These are phyloP conservation scores for Limonomyces culmigenus DNA, from an alignment of 1,284 basidiomycete genomes.

Conservation along the genomic window DNA sequence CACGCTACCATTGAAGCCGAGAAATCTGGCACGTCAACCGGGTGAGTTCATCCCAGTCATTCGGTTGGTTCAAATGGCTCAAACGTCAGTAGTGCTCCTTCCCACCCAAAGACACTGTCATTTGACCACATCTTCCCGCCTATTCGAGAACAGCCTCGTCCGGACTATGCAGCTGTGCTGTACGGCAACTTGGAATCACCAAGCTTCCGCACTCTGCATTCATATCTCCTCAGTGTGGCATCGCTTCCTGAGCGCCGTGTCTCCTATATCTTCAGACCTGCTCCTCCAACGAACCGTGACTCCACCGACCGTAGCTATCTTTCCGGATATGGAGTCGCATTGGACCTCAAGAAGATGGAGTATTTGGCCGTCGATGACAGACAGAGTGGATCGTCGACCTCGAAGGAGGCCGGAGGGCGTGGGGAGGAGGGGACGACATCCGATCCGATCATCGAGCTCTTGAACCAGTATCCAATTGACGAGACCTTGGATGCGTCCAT, in stretches of 20 bases:
- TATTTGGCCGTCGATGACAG: conserved; percentile 90
- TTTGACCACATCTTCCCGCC: conserved; percentile 57
- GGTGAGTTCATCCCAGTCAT: no score
- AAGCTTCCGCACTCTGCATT: conserved; percentile 53
- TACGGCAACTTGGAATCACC: conserved; percentile 46
- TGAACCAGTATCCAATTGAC: conserved; percentile 39
- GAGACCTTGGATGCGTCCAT: conserved; percentile 30
- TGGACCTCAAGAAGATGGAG: conserved; percentile 95
- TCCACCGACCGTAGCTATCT: conserved; percentile 27
- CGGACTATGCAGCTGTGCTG: conserved; percentile 48
- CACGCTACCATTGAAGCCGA: conserved; percentile 38
- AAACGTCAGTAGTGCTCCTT: background rate
- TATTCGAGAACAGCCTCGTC: conserved; percentile 20
- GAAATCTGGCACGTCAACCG: no score
- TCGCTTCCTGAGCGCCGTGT: conserved; percentile 26
- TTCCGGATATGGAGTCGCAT: conserved; percentile 79
- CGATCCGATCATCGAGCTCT: conserved; percentile 30
- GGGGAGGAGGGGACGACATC: background rate
- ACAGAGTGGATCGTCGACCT: conserved; percentile 11
- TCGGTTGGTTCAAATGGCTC: no score
- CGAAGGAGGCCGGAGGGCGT: background rate
- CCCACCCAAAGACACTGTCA: conserved; percentile 31
- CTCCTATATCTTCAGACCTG: conserved; percentile 62
- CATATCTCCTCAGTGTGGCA: conserved; percentile 37
- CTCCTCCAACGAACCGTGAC: conserved; percentile 21